Conservation (phyloP, 179 eudicot genomes). For the Patellifolia procumbens region DNA sequence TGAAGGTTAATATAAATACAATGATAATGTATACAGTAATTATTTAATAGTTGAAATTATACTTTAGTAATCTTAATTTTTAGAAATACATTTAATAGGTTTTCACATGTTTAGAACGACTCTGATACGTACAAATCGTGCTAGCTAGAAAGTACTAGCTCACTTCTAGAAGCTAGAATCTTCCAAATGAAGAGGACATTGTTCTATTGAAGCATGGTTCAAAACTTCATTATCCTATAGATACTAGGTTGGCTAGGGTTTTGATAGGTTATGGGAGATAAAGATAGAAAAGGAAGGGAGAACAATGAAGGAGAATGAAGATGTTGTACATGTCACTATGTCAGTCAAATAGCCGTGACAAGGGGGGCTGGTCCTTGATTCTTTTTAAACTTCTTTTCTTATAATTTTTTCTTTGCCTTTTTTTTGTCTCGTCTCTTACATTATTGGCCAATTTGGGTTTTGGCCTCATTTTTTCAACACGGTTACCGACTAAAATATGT, state of each 20-base stretch:
- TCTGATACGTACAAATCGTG: no score
- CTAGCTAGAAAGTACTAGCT: no score
- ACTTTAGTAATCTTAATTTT: no score
- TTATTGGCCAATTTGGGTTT: slow-evolving; percentile 16
- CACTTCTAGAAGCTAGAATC: no score
- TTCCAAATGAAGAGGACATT: neutral
- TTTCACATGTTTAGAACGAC: no score
- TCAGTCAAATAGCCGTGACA: neutral
- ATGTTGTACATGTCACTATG: neutral
- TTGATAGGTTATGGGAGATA: neutral
- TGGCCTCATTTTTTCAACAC: slow-evolving; percentile 34
- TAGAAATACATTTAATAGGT: no score
- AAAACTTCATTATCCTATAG: neutral
- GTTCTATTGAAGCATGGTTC: neutral
- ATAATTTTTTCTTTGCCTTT: neutral
- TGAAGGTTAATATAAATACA: no score
- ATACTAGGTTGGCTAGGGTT: neutral
- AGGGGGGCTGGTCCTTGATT: slow-evolving; percentile 10
- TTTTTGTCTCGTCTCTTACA: slow-evolving; percentile 13
- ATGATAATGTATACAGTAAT: no score
- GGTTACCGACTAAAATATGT: slow-evolving; percentile 31
- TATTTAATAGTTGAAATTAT: no score
- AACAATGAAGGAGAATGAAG: neutral
- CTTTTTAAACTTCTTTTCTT: neutral
- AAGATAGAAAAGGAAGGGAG: neutral